A percentile compares a stretch with the other conserved stretches of the same genome.
Evolutionary conservation across 345 rosid species (phyloP).

Genomic region (Brassica juncea): DNA sequence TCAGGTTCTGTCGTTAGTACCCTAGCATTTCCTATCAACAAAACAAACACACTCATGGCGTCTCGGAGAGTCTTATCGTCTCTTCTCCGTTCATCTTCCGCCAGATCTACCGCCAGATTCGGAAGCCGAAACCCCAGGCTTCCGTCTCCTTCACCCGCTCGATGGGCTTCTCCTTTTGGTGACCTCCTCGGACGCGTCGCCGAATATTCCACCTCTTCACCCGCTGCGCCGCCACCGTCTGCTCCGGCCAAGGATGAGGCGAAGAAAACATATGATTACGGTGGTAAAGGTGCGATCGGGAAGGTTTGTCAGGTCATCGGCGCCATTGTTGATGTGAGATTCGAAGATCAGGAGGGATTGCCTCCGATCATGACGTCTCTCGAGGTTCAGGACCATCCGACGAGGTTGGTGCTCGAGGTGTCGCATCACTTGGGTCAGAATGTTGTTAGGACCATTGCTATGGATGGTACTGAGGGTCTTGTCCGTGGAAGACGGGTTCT

Average conservation of each 20-base stretch:
- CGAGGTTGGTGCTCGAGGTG: slow-evolving; percentile 86
- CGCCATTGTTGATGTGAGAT: slow-evolving; percentile 92
- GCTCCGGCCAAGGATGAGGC: slow-evolving; percentile 43
- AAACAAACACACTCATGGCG: slow-evolving; percentile 57
- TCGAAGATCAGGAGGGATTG: slow-evolving; percentile 70
- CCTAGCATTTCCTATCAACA: slow-evolving; percentile 44
- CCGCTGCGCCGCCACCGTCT: slow-evolving; percentile 47
- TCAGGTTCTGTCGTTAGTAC: background rate
- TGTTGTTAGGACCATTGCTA: slow-evolving; percentile 86
- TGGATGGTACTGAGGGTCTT: slow-evolving; percentile 92
- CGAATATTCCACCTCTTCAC: slow-evolving; percentile 67
- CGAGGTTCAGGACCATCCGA: slow-evolving; percentile 71
- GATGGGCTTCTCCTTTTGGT: slow-evolving; percentile 52
- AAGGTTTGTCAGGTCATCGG: slow-evolving; percentile 93
- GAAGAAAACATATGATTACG: slow-evolving; percentile 65
- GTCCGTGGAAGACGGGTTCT: slow-evolving; percentile 83
- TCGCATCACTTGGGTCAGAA: slow-evolving; percentile 94
- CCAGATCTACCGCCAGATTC: slow-evolving; percentile 58
- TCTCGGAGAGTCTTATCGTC: slow-evolving; percentile 72
- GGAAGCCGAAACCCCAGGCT: slow-evolving; percentile 34
- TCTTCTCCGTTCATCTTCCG: slow-evolving; percentile 71
- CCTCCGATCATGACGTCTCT: slow-evolving; percentile 98
- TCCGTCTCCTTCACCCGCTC: slow-evolving; percentile 44
- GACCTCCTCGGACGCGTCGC: slow-evolving; percentile 63
- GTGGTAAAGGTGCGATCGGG: slow-evolving; percentile 89